Conservation (phyloP, 306 rosid genomes). For the Glycine soja region DNA sequence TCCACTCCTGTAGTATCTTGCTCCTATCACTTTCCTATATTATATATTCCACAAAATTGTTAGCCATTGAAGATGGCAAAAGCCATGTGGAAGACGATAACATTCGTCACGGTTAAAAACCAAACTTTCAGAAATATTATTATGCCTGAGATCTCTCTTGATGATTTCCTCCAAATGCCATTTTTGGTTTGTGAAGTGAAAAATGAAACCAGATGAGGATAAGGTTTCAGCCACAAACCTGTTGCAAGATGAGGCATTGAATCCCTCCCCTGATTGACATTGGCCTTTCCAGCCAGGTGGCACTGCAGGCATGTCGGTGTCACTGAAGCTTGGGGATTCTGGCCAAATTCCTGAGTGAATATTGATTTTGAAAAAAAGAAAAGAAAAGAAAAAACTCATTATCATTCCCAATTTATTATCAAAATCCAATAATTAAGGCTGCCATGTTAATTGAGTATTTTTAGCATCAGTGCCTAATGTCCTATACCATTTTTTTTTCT, state of each 20-base stretch:
- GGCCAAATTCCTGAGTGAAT: conserved; percentile 84
- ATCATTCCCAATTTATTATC: conserved; percentile 10
- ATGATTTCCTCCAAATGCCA: too few species aligned
- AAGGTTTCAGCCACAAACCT: conserved; percentile 59
- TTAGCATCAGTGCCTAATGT: background rate
- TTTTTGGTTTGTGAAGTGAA: too few species aligned
- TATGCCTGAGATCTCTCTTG: too few species aligned
- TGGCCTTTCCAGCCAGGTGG: conserved; percentile 78
- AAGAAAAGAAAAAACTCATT: background rate
- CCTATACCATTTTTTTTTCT: background rate
- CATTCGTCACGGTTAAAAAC: too few species aligned
- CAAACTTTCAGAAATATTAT: too few species aligned
- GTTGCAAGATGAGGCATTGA: conserved; percentile 86
- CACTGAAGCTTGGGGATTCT: conserved; percentile 85
- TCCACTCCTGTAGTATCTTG: conserved; percentile 78
- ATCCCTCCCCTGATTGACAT: conserved; percentile 83
- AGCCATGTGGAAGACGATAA: background rate
- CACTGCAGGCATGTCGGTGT: conserved; percentile 78
- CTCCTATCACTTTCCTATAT: conserved; percentile 85
- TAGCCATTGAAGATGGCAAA: conserved; percentile 30
- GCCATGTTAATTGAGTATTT: background rate
- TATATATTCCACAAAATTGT: conserved; percentile 41
- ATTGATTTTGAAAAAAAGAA: background rate
- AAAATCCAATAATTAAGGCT: background rate
- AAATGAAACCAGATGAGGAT: background rate